Percentiles rank a stretch among this genome's conserved stretches.
Evolutionary conservation across 1,284 basidiomycete genomes (phyloP).

Genomic region (Grifola frondosa): DNA sequence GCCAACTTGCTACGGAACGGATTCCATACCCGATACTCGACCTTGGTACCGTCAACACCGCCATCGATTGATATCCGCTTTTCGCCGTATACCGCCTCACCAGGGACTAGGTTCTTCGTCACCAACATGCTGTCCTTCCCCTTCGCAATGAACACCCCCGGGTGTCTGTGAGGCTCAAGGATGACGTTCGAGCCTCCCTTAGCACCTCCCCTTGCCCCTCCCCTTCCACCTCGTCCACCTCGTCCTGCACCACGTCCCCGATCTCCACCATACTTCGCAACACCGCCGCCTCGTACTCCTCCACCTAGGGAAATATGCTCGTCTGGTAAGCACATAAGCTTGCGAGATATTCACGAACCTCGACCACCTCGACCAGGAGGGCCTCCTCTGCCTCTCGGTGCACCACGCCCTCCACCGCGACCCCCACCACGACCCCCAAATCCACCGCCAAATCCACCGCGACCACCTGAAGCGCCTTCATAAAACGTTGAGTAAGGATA

Average conservation of each 20-base stretch:
- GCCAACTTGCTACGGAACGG: slow-evolving; percentile 98
- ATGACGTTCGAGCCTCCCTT: slow-evolving; percentile 84
- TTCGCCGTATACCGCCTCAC: slow-evolving; percentile 98
- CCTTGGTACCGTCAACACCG: slow-evolving; percentile 80
- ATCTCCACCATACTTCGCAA: slow-evolving; percentile 40
- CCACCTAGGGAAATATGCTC: slow-evolving; percentile 34
- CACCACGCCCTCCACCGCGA: slow-evolving; percentile 24
- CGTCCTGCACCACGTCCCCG: slow-evolving; percentile 46
- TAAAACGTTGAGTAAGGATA: too few relatives aligned
- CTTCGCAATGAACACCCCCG: slow-evolving; percentile 92
- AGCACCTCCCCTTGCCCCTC: slow-evolving; percentile 63
- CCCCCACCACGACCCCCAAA: slow-evolving; percentile 31
- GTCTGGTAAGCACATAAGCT: neutral
- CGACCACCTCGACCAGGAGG: slow-evolving; percentile 31
- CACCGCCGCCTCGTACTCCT: slow-evolving; percentile 35
- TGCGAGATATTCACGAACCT: slow-evolving; percentile 12
- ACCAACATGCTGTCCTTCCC: slow-evolving; percentile 97
- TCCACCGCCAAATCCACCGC: slow-evolving; percentile 36
- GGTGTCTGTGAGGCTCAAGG: slow-evolving; percentile 94
- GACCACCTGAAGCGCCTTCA: slow-evolving; percentile 37
- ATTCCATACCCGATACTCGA: slow-evolving; percentile 99
- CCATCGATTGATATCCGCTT: slow-evolving; percentile 89
- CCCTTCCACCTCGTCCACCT: slow-evolving; percentile 46
- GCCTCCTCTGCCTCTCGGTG: slow-evolving; percentile 23
- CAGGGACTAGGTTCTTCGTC: slow-evolving; percentile 96